Percentiles rank a stretch among this genome's conserved stretches.
phyloP scores from a whole-genome alignment of 768 basidiomycete genomes.

The Tricholoma saponaceum region DNA sequence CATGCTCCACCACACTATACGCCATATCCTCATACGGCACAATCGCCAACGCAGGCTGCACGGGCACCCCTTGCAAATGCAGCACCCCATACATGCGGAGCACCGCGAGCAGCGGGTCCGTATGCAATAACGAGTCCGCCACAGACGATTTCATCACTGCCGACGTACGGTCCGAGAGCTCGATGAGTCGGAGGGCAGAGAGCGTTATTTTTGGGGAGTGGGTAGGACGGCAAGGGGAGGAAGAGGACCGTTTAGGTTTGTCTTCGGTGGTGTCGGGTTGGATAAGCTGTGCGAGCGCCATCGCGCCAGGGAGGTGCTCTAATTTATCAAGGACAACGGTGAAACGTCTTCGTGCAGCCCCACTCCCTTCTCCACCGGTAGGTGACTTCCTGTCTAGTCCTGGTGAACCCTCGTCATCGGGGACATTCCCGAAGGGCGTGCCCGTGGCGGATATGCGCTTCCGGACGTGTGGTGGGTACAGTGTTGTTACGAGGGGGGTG shows the following conservation, averaged over 20 bases:
- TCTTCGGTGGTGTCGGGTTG: slow-evolving; percentile 33
- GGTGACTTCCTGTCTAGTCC: slow-evolving; percentile 5
- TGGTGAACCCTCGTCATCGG: slow-evolving; percentile 27
- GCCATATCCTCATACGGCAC: slow-evolving; percentile 77
- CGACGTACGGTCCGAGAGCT: slow-evolving; percentile 81
- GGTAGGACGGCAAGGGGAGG: slow-evolving; percentile 1
- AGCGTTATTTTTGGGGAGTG: slow-evolving; percentile 19
- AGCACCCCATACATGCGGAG: slow-evolving; percentile 65
- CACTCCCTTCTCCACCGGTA: slow-evolving; percentile 5
- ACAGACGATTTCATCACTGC: slow-evolving; percentile 82
- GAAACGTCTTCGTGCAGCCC: slow-evolving; percentile 39
- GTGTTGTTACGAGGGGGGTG: neutral
- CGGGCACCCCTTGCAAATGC: slow-evolving; percentile 63
- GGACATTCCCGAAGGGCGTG: slow-evolving; percentile 42
- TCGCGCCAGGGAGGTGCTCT: slow-evolving; percentile 85
- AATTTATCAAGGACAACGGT: slow-evolving; percentile 86
- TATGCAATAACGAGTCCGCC: slow-evolving; percentile 62
- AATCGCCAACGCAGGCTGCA: slow-evolving; percentile 65
- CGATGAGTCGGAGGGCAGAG: slow-evolving; percentile 81
- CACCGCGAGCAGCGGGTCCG: slow-evolving; percentile 69
- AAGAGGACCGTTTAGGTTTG: neutral
- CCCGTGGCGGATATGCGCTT: slow-evolving; percentile 43
- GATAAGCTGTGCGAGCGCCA: slow-evolving; percentile 86
- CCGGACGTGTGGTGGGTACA: slow-evolving; percentile 66
- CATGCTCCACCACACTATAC: slow-evolving; percentile 64